phyloP scores from a whole-genome alignment of 768 basidiomycete genomes.

The Calocera cornea region DNA sequence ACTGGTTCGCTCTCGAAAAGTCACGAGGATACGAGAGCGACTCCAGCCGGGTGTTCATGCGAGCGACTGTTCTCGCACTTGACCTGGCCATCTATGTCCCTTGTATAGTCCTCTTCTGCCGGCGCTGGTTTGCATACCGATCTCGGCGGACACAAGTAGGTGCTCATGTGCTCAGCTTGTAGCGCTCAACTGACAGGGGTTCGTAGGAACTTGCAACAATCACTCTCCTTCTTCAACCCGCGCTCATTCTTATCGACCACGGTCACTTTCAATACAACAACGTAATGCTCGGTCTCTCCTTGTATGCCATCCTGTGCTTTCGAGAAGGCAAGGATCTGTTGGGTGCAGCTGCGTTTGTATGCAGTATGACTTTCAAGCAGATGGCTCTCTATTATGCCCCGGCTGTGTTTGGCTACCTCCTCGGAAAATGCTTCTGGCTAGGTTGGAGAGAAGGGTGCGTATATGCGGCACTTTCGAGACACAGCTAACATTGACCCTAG shows the following conservation, averaged over 20 bases:
- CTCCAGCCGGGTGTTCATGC: conserved; percentile 64
- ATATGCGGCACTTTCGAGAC: background rate
- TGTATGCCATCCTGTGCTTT: conserved; percentile 58
- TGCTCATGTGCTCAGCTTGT: background rate
- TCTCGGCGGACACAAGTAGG: conserved; percentile 69
- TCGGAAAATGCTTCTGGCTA: conserved; percentile 78
- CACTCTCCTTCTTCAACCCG: conserved; percentile 68
- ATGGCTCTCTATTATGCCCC: conserved; percentile 94
- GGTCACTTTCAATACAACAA: conserved; percentile 96
- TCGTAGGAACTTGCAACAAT: conserved; percentile 50
- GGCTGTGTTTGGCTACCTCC: conserved; percentile 76
- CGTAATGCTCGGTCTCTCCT: conserved; percentile 74
- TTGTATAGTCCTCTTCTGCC: conserved; percentile 52
- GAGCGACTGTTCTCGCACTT: conserved; percentile 51
- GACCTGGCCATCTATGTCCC: conserved; percentile 66
- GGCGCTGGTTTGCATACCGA: conserved; percentile 50
- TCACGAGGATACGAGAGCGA: conserved; percentile 63
- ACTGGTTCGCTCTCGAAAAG: conserved; percentile 56
- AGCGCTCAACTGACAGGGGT: background rate
- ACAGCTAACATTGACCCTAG: conserved; percentile 20
- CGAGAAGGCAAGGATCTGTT: conserved; percentile 52
- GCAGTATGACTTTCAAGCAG: conserved; percentile 86
- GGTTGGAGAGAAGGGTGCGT: conserved; percentile 58
- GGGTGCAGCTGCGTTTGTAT: conserved; percentile 67
- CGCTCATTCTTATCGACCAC: conserved; percentile 70